Conservation (phyloP, 1,284 basidiomycete genomes). For the Ustilago cynodontis region DNA sequence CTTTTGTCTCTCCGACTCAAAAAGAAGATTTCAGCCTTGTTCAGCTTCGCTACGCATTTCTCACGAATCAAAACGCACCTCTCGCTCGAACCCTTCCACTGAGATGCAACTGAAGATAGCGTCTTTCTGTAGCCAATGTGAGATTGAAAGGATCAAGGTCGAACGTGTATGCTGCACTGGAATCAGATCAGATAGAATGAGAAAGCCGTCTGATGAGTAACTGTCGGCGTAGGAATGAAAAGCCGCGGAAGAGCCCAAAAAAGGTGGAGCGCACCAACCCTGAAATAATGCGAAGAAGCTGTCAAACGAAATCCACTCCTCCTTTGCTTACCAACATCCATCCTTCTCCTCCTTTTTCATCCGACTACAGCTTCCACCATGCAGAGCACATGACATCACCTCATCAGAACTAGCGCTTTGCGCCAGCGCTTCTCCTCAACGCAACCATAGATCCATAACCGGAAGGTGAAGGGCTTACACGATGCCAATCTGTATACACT, state of each 20-base stretch:
- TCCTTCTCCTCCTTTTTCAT: not conserved
- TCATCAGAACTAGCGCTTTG: not conserved
- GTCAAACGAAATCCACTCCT: not conserved
- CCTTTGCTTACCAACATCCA: not conserved
- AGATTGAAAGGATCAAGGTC: not conserved
- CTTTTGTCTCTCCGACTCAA: not conserved
- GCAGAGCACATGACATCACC: too few relatives aligned
- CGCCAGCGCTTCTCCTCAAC: too few relatives aligned
- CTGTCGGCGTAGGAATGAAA: not conserved
- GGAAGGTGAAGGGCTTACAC: not conserved
- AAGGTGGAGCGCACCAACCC: not conserved
- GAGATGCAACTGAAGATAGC: not conserved
- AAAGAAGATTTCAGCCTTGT: not conserved
- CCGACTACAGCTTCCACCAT: too few relatives aligned
- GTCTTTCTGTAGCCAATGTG: not conserved
- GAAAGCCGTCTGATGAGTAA: not conserved
- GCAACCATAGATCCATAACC: too few relatives aligned
- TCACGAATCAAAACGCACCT: not conserved
- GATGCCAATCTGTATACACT: constrained; percentile 55
- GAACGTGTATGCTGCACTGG: too few relatives aligned
- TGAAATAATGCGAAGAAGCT: not conserved
- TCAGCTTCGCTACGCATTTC: not conserved
- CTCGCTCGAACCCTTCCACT: not conserved
- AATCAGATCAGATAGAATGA: too few relatives aligned
- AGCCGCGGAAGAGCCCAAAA: not conserved